Evolutionary conservation across 164 flowering plant genomes (phyloP).

Genomic region (Vitis riparia): DNA sequence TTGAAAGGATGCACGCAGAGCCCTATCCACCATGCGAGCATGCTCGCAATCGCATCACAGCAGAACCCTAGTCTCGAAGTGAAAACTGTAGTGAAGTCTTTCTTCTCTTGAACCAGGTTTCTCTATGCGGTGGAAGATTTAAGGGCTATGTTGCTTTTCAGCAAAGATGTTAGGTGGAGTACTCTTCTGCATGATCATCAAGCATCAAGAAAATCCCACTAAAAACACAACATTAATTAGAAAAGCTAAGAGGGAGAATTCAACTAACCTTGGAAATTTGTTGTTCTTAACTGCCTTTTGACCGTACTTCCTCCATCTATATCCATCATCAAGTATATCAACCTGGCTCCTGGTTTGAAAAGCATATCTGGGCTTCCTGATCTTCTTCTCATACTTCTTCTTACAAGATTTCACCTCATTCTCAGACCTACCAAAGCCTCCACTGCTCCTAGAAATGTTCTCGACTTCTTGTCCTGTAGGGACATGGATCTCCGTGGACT

Average conservation of each 20-base stretch:
- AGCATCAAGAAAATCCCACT: not conserved
- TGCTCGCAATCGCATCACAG: no score
- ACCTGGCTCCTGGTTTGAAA: slow-evolving; percentile 80
- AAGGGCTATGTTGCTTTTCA: no score
- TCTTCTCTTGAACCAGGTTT: no score
- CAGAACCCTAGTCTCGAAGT: no score
- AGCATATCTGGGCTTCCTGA: slow-evolving; percentile 55
- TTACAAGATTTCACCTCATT: slow-evolving; percentile 17
- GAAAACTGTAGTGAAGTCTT: no score
- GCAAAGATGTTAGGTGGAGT: no score
- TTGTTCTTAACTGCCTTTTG: slow-evolving; percentile 90
- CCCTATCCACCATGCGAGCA: no score
- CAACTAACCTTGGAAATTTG: slow-evolving; percentile 65
- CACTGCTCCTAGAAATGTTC: slow-evolving; percentile 1
- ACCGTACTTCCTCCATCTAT: slow-evolving; percentile 91
- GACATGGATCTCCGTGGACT: not conserved
- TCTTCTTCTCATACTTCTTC: slow-evolving; percentile 50
- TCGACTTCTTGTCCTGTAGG: not conserved
- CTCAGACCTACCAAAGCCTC: slow-evolving; percentile 11
- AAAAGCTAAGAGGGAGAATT: not conserved
- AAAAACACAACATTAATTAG: not conserved
- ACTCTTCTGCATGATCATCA: no score
- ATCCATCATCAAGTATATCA: slow-evolving; percentile 91
- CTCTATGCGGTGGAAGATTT: no score
- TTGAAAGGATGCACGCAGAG: no score